Percentiles rank a stretch among this genome's conserved stretches.
Conservation (phyloP, 306 rosid species). For the Hippophae tibetana region DNA sequence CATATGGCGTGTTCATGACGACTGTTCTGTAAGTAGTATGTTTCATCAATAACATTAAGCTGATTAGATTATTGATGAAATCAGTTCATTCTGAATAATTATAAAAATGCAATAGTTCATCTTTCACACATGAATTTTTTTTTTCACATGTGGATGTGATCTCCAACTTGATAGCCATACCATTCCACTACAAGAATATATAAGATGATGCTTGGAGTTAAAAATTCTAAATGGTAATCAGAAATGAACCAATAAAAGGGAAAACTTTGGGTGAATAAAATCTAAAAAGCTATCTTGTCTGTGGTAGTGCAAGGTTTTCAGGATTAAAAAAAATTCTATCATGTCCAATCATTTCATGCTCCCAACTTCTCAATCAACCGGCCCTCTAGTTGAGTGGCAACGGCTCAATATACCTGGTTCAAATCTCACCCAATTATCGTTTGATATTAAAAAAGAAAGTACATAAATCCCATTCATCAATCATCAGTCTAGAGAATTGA, state of each 20-base stretch:
- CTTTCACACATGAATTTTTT: not conserved
- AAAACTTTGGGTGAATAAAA: not conserved
- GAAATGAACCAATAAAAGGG: not conserved
- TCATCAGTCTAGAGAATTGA: not conserved
- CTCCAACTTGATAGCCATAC: constrained; percentile 2
- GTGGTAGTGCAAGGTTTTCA: not conserved
- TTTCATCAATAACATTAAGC: constrained; percentile 42
- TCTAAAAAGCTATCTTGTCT: not conserved
- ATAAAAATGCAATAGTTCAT: constrained; percentile 1
- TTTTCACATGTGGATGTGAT: not conserved
- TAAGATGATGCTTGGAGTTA: not conserved
- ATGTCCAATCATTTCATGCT: not conserved
- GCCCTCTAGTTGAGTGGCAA: no score
- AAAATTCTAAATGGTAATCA: not conserved
- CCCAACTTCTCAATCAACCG: not conserved
- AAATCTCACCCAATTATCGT: not conserved
- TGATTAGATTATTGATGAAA: constrained; percentile 5
- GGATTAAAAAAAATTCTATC: not conserved
- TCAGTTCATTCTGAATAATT: constrained; percentile 4
- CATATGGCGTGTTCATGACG: constrained; percentile 98
- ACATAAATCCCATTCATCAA: not conserved
- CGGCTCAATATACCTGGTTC: no score
- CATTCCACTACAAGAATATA: not conserved
- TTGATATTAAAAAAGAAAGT: not conserved
- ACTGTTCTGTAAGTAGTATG: constrained; percentile 93